Conservation (phyloP, 805 yeast genomes). For the Candida ficus region DNA sequence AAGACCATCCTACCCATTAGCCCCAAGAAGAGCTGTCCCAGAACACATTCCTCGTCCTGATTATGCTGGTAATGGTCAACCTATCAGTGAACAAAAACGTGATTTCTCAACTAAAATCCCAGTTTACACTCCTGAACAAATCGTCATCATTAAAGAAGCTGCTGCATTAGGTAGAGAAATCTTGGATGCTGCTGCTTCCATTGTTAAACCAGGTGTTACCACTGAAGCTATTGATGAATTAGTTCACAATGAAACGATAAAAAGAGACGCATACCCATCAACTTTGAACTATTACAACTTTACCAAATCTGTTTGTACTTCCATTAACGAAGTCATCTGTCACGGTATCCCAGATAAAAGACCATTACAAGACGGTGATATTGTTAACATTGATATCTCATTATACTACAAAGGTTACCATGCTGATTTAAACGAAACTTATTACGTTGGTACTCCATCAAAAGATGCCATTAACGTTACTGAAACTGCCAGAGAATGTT, state of each 20-base stretch:
- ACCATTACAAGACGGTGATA: constrained; percentile 87
- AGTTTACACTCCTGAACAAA: constrained; percentile 59
- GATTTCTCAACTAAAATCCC: constrained; percentile 65
- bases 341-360: constrained; percentile 96
- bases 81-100: constrained; percentile 68
- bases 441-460: constrained; percentile 88
- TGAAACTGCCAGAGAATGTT: constrained; percentile 84
- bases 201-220: constrained; percentile 81
- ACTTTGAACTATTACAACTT: constrained; percentile 91
- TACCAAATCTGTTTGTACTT: constrained; percentile 90
- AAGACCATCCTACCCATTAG: constrained; percentile 76
- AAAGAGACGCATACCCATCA: constrained; percentile 89
- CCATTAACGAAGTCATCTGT: constrained; percentile 92
- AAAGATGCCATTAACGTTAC: constrained; percentile 83
- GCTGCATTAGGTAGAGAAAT: constrained; percentile 78
- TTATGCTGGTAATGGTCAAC: constrained; percentile 76
- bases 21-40: constrained; percentile 69
- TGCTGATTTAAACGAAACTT: constrained; percentile 93
- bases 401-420: constrained; percentile 84
- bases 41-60: constrained; percentile 72
- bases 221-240: constrained; percentile 87
- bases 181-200: constrained; percentile 83
- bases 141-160: constrained; percentile 71
- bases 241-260: constrained; percentile 83
- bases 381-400: constrained; percentile 85